Base-by-base conservation (phyloP, 495 filamentous ascomycete genomes). In the Gamarada debralockiae region DNA sequence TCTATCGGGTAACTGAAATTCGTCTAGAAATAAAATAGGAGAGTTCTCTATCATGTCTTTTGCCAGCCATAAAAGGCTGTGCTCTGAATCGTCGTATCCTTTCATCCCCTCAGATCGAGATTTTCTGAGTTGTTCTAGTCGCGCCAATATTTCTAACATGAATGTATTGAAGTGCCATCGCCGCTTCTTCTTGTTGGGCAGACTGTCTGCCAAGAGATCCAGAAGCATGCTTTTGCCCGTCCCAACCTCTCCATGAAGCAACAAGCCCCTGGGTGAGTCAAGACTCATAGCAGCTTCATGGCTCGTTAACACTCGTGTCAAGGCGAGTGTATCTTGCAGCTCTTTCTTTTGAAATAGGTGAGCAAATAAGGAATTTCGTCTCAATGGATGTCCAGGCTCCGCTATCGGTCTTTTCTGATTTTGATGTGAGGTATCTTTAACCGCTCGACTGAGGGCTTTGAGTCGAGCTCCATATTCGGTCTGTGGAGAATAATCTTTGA, bases 101-200 rank as follows among this genome's bases (percentile, higher is more conserved):
- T 8, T 29, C 13, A 43, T 48, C 15, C 1, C 10, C 5, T 62
- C 60, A 1, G 60, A 64, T 29, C 73, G 78, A 31, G 29, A 42
- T 21, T 50, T 23, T 27, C 81, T 70, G 21, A 84, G 71, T 27
- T 68, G 61, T 56, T 89, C 86, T 3, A 89, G 65, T 29, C 72
- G 75, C 2, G 84, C 80, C 23, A 87, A 67, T 1, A 75, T 81
- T 50, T 88, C 77, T 8, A 89, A 65, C 84, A 89, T 89, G 55
- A 89, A 89, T 0, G 80, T 86, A 62, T 86, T 85, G 66, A 86
- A 89, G 62, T 89, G 84, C 80, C 81, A 88, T 50, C 84, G 68
- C 48, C 75, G 72, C 66, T 90, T 89, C 58, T 78, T 79, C 14
- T 69, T 65, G 14, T 76, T 86, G 3, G 86, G 86, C 5, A 89